These are phyloP conservation scores for Calendula officinalis DNA, from an alignment of 129 eudicot species.

Conservation along the genomic window DNA sequence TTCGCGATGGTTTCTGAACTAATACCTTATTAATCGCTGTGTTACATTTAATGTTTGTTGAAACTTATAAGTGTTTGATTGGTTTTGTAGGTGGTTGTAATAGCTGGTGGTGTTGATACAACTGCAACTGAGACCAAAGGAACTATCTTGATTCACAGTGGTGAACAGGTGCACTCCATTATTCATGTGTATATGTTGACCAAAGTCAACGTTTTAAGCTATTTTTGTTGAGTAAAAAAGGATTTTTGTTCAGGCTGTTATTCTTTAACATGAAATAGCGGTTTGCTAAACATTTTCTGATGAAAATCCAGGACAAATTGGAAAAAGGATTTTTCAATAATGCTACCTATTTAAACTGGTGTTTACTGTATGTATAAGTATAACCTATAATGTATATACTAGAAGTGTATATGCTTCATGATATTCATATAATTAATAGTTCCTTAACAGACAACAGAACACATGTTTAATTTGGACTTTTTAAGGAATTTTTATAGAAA, in stretches of 20 bases:
- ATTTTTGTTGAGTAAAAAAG: conserved; percentile 6
- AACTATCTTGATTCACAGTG: conserved; percentile 91
- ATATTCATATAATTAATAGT: background rate
- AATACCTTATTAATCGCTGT: too few species aligned
- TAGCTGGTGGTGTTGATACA: conserved; percentile 86
- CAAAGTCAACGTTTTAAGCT: background rate
- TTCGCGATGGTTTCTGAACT: too few species aligned
- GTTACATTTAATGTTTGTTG: too few species aligned
- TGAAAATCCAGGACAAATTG: too few species aligned
- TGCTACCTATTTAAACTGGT: too few species aligned
- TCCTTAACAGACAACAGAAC: background rate
- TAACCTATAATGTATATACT: too few species aligned
- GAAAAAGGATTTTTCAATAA: too few species aligned
- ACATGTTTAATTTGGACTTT: background rate
- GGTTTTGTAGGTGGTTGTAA: conserved; percentile 71
- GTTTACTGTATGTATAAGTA: too few species aligned
- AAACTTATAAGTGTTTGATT: conserved; percentile 19
- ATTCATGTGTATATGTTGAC: background rate
- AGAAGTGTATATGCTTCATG: too few species aligned
- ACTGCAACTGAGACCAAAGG: conserved; percentile 98
- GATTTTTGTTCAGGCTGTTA: background rate
- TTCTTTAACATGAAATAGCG: too few species aligned
- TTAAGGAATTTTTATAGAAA: background rate
- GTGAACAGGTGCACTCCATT: conserved; percentile 64
- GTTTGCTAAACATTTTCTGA: too few species aligned